Evolutionary conservation across 345 rosid species (phyloP).

Genomic region (Salix brachista): DNA sequence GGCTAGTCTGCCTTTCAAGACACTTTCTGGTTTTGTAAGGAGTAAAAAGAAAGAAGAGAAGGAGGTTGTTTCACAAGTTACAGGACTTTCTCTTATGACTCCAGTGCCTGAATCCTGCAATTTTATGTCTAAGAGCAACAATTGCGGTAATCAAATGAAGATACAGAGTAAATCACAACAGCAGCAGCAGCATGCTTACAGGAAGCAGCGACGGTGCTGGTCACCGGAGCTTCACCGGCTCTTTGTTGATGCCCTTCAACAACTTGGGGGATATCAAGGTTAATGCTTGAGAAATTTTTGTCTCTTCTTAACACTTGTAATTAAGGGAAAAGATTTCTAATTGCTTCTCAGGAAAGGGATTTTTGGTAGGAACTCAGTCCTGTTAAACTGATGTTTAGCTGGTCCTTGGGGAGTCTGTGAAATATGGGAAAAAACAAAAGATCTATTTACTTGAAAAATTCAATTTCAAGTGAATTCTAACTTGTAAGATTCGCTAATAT

Average conservation of each 20-base stretch:
- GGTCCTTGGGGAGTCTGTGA: not conserved
- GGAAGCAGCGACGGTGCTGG: conserved; percentile 79
- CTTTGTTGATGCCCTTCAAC: conserved; percentile 63
- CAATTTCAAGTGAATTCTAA: not conserved
- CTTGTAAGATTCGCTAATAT: not conserved
- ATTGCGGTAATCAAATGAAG: conserved; percentile 19
- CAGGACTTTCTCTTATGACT: conserved; percentile 38
- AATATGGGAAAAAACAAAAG: not conserved
- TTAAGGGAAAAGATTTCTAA: not conserved
- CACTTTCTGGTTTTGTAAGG: conserved; percentile 8
- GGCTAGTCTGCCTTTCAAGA: conserved; percentile 41
- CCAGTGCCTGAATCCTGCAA: conserved; percentile 31
- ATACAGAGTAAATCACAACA: conserved; percentile 26
- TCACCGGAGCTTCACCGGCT: conserved; percentile 72
- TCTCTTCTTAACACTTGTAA: not conserved
- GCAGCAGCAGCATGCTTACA: conserved; percentile 25
- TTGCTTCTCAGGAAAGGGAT: not conserved
- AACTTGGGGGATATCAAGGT: conserved; percentile 76
- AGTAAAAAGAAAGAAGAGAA: conserved; percentile 27
- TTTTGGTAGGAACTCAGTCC: not conserved
- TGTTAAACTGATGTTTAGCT: not conserved
- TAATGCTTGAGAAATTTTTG: not conserved
- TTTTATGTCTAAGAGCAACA: conserved; percentile 12
- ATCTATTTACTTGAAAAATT: not conserved
- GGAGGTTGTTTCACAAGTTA: conserved; percentile 28